Evolutionary conservation across 148 eudicot genomes (phyloP).

Genomic region (Fallopia convolvulus): DNA sequence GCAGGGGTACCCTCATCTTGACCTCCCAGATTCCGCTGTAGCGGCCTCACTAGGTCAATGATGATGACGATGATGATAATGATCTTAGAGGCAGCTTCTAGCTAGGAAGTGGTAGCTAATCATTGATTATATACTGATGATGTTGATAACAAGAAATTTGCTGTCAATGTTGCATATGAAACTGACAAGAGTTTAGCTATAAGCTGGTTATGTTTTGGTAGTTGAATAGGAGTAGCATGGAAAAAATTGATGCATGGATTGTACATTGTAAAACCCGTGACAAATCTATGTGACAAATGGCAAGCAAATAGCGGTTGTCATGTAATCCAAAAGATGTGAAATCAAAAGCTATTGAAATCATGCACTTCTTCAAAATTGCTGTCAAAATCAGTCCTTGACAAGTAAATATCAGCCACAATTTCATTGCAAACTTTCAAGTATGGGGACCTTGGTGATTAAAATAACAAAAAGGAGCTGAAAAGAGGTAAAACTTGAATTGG

Average conservation of each 20-base stretch:
- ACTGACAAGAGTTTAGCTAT: not conserved
- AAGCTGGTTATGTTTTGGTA: not conserved
- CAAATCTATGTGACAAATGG: not conserved
- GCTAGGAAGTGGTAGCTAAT: not conserved
- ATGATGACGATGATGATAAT: not conserved
- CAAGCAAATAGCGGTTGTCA: not conserved
- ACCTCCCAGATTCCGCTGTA: too few species aligned
- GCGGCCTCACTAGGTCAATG: too few species aligned
- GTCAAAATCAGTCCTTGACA: constrained; percentile 8
- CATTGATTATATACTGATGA: not conserved
- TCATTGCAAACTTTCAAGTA: not conserved
- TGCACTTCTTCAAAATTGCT: constrained; percentile 3
- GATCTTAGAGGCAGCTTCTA: not conserved
- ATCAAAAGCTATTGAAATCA: not conserved
- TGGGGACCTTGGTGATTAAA: not conserved
- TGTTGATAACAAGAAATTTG: not conserved
- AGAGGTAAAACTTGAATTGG: not conserved
- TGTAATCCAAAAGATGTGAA: not conserved
- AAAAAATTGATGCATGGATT: not conserved
- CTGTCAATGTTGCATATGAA: not conserved
- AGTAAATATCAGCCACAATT: constrained; percentile 3
- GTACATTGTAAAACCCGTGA: not conserved
- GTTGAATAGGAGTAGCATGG: not conserved
- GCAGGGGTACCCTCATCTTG: too few species aligned
- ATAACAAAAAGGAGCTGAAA: not conserved